These are phyloP conservation scores for Geotrichum phurueaensis DNA, from an alignment of 1,139 yeast genomes.

Conservation along the genomic window DNA sequence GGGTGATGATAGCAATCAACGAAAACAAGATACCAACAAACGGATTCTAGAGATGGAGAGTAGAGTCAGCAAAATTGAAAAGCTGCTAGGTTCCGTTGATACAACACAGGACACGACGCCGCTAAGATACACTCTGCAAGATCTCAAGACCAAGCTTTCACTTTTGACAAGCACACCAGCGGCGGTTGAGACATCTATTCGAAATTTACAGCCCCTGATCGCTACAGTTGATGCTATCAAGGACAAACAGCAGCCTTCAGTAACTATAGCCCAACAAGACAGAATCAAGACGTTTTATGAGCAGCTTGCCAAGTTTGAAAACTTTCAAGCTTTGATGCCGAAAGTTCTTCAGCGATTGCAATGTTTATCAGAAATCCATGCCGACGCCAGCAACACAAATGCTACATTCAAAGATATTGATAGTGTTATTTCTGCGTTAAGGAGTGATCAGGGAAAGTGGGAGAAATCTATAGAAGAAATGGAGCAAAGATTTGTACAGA, in stretches of 20 bases:
- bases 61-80: slow-evolving; percentile 9
- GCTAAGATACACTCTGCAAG: slow-evolving; percentile 6
- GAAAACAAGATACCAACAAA: neutral
- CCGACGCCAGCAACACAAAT: slow-evolving; percentile 14
- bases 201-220: slow-evolving; percentile 4
- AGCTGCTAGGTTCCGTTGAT: slow-evolving; percentile 8
- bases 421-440: slow-evolving; percentile 4
- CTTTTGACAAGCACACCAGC: slow-evolving; percentile 15
- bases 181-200: slow-evolving; percentile 10
- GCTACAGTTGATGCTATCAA: slow-evolving; percentile 1
- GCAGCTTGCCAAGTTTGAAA: neutral
- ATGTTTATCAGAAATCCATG: slow-evolving; percentile 11
- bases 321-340: slow-evolving; percentile 13
- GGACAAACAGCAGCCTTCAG: neutral
- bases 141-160: slow-evolving; percentile 8
- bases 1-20: neutral
- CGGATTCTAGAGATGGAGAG: slow-evolving; percentile 5
- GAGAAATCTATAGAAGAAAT: slow-evolving; percentile 4
- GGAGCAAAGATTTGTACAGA: slow-evolving; percentile 10
- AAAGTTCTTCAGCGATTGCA: slow-evolving; percentile 13
- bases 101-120: slow-evolving; percentile 3
- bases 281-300: slow-evolving; percentile 9
- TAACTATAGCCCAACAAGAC: neutral
- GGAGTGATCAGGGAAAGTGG: slow-evolving; percentile 15
- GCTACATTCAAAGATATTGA: slow-evolving; percentile 13